Evolutionary conservation across 768 basidiomycete species (phyloP), one percentile per base, ranked within the genome.

Genomic region (Tricholoma bakamatsutake): DNA sequence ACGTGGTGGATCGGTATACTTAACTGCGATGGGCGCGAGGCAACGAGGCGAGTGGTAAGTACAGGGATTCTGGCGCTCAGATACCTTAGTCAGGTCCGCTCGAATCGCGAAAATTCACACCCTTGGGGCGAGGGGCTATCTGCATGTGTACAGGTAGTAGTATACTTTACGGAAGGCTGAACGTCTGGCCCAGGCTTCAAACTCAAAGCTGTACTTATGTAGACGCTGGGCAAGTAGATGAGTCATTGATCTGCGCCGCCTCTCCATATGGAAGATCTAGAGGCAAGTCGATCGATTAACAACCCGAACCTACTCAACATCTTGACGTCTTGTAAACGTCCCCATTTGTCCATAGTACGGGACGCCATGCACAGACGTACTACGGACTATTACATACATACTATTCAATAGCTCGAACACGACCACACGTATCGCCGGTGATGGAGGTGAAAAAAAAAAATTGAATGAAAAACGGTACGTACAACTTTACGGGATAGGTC

Each of bases 341-440:
- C 46, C 46, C 46, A 48, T 48, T 31, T 48, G 17, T 48, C 28
- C 46, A n/a, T 31, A 30, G 46, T 48, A 48, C 46, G 46, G 46
- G 46, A 48, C 46, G 28, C 46, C 46, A 48, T 15, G 1, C 21
- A 24, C 15, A 46, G 5, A 46, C 27, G 13, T 30, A 46, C 2
- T 9, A 47, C 46, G 12, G 28, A 46, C 45, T 13, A 10, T 18
- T 21, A 9, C 9, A 10, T 42, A 40, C 40, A 18, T 18, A 40
- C 35, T 5, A 39, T 27, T 24, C 10, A 24, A 11, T 46, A 6
- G 13, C 45, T 18, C 18, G 18, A n/a, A 21, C 40, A 7, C 13
- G 45, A 46, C 45, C 18, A 28, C 18, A 28, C 45, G 45, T 46
- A 46, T 28, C 27, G 15, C 27, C 45, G 45, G 24, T 27, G 27